Evolutionary conservation across 78 protist species (phyloP).

Genomic region (Andalucia godoyi): DNA sequence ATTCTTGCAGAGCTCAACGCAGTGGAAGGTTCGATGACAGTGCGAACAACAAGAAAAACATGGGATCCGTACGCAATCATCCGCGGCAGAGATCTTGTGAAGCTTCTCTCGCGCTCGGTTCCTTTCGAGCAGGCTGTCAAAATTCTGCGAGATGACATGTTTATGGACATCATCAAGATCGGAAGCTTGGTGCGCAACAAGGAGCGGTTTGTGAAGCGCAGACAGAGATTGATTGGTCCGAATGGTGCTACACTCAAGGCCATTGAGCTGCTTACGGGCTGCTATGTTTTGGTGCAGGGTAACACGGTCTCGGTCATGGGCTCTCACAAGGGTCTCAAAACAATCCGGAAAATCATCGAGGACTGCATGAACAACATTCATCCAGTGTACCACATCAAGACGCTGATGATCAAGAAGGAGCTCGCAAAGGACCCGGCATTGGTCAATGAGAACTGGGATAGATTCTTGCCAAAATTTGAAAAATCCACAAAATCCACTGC

Average conservation of each 20-base stretch:
- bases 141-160: constrained; percentile 65
- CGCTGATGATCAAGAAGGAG: constrained; percentile 92
- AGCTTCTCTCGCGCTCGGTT: constrained; percentile 79
- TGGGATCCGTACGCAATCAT: constrained; percentile 95
- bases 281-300: constrained; percentile 94
- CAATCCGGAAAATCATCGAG: constrained; percentile 70
- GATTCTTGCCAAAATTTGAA: constrained; percentile 90
- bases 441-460: constrained; percentile 82
- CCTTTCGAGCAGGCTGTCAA: constrained; percentile 66
- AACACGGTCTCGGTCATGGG: constrained; percentile 94
- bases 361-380: constrained; percentile 97
- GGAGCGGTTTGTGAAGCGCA: constrained; percentile 88
- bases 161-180: constrained; percentile 90
- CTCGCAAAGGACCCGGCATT: constrained; percentile 73
- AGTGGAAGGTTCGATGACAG: constrained; percentile 92
- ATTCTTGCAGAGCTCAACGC: constrained; percentile 73
- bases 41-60: constrained; percentile 84
- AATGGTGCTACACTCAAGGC: constrained; percentile 95
- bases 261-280: constrained; percentile 84
- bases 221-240: constrained; percentile 97
- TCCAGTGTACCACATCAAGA: constrained; percentile 94
- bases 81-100: constrained; percentile 84
- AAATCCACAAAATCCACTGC: no score
- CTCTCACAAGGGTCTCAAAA: constrained; percentile 56
- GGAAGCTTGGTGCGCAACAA: constrained; percentile 48